Evolutionary conservation across 495 filamentous ascomycete species (phyloP).

Genomic region (Aspergillus kassunensis): DNA sequence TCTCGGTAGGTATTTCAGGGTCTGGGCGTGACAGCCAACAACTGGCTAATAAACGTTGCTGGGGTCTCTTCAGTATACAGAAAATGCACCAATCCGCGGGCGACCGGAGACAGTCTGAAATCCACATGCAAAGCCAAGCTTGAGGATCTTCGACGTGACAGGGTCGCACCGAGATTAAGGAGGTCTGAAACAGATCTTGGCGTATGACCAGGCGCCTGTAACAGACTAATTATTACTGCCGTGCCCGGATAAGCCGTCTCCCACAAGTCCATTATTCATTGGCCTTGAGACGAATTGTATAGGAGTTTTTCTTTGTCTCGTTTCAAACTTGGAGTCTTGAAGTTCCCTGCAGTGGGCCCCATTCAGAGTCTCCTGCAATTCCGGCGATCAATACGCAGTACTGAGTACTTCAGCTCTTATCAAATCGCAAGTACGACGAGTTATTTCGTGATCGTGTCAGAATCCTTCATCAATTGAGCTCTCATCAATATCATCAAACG

Average conservation of each 20-base stretch:
- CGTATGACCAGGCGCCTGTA: slow-evolving; percentile 10
- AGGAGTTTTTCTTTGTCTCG: neutral
- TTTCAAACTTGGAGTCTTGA: neutral
- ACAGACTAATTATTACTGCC: slow-evolving; percentile 6
- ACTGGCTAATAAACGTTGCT: too few species aligned
- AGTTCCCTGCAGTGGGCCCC: neutral
- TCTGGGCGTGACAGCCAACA: too few species aligned
- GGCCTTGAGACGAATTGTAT: neutral
- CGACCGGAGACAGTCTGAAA: neutral
- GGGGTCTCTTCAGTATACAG: neutral
- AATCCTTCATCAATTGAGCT: too few species aligned
- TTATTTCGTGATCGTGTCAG: too few species aligned
- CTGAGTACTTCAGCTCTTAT: too few species aligned
- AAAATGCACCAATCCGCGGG: neutral
- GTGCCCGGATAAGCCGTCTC: neutral
- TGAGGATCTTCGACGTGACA: slow-evolving; percentile 2
- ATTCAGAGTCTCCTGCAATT: neutral
- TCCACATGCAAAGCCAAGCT: neutral
- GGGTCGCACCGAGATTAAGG: slow-evolving; percentile 4
- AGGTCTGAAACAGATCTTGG: slow-evolving; percentile 9
- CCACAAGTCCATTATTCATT: neutral
- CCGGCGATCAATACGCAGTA: neutral
- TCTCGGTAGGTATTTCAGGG: neutral
- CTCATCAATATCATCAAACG: too few species aligned
- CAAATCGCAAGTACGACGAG: too few species aligned